These are phyloP conservation scores for Ophiocordyceps polyrhachis-furcata DNA, from an alignment of 2,329 filamentous ascomycete genomes.

Conservation along the genomic window DNA sequence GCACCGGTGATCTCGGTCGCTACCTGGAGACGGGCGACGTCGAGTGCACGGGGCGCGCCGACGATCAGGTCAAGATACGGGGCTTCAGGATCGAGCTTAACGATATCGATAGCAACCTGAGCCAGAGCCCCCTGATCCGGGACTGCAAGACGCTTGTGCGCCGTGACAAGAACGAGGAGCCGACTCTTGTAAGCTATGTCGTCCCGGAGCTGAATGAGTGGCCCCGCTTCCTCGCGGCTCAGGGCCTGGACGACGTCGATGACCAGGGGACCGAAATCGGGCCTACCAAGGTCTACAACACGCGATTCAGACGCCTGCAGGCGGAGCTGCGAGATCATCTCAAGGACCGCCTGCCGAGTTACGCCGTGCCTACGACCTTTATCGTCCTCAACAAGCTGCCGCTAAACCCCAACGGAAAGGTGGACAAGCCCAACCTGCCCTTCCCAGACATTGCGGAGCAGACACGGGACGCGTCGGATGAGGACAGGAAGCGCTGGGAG, in stretches of 20 bases:
- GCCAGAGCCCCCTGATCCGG: constrained; percentile 52
- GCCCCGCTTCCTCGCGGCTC: constrained; percentile 43
- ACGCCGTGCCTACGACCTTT: constrained; percentile 16
- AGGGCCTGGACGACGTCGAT: constrained; percentile 32
- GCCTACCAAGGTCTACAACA: constrained; percentile 20
- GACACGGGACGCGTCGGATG: constrained; percentile 18
- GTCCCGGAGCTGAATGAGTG: constrained; percentile 64
- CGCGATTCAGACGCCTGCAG: constrained; percentile 26
- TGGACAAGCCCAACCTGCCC: constrained; percentile 59
- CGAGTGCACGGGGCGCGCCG: constrained; percentile 61
- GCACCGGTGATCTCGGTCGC: constrained; percentile 70
- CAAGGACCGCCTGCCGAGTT: constrained; percentile 33
- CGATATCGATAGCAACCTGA: constrained; percentile 77
- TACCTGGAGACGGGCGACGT: constrained; percentile 53
- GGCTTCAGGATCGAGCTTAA: constrained; percentile 90
- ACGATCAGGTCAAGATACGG: constrained; percentile 87
- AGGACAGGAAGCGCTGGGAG: constrained; percentile 33
- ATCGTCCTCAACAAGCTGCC: constrained; percentile 31
- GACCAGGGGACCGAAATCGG: constrained; percentile 32
- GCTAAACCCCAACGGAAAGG: constrained; percentile 62
- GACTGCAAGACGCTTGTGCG: constrained; percentile 72
- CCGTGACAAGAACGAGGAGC: constrained; percentile 37
- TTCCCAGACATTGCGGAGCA: constrained; percentile 60
- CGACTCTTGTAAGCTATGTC: constrained; percentile 69
- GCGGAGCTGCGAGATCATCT: constrained; percentile 43